Evolutionary conservation across 2,329 filamentous ascomycete genomes (phyloP).

Genomic region (Diaporthe capsici): DNA sequence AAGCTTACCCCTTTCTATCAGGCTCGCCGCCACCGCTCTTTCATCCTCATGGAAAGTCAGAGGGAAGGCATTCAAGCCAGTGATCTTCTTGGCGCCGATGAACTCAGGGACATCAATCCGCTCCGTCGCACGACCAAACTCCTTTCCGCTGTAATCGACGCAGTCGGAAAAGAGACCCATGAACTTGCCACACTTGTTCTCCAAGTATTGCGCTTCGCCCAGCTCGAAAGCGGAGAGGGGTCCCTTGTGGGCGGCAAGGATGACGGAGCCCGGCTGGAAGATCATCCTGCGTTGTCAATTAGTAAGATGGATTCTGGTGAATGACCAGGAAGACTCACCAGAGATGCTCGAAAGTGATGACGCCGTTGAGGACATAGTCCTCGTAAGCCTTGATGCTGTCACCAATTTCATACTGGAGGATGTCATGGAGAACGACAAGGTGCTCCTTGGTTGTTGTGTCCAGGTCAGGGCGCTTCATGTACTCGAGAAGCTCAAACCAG

Average conservation of each 20-base stretch:
- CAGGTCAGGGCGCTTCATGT: slow-evolving; percentile 56
- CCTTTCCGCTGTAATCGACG: slow-evolving; percentile 64
- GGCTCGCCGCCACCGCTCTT: slow-evolving; percentile 50
- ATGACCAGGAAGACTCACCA: slow-evolving; percentile 51
- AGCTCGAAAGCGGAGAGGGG: slow-evolving; percentile 58
- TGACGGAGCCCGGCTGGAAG: slow-evolving; percentile 61
- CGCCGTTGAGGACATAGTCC: slow-evolving; percentile 66
- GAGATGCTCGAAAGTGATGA: slow-evolving; percentile 66
- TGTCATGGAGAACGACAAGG: slow-evolving; percentile 60
- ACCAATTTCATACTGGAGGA: slow-evolving; percentile 65
- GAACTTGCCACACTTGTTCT: slow-evolving; percentile 54
- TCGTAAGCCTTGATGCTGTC: slow-evolving; percentile 63
- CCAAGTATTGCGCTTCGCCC: slow-evolving; percentile 53
- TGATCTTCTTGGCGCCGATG: slow-evolving; percentile 60
- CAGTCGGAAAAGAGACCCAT: slow-evolving; percentile 57
- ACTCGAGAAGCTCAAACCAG: slow-evolving; percentile 65
- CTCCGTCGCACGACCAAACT: slow-evolving; percentile 58
- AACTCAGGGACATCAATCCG: slow-evolving; percentile 57
- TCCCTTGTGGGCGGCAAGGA: slow-evolving; percentile 57
- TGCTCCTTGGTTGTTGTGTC: slow-evolving; percentile 62
- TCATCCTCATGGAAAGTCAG: slow-evolving; percentile 58
- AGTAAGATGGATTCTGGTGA: neutral
- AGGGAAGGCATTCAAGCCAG: slow-evolving; percentile 59
- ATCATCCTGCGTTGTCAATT: slow-evolving; percentile 52
- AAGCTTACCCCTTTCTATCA: slow-evolving; percentile 58